Percentiles rank a stretch among this genome's conserved stretches.
Evolutionary conservation across 2,329 filamentous ascomycete genomes (phyloP).

Genomic region (Aspergillus bombycis): DNA sequence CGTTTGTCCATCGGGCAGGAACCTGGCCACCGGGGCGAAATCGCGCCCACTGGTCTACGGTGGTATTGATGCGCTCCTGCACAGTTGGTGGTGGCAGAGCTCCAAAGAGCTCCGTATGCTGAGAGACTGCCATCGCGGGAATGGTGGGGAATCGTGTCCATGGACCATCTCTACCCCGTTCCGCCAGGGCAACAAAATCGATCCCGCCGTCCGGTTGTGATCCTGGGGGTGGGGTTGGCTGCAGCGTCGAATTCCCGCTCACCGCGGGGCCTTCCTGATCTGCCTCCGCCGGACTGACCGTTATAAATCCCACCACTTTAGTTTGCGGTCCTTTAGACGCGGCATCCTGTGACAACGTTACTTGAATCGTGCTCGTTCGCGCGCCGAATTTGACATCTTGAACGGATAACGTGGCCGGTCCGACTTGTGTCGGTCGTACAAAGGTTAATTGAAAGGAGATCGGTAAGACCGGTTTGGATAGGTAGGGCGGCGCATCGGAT

Average conservation of each 20-base stretch:
- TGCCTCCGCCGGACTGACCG: background rate
- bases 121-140: background rate
- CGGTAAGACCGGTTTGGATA: background rate
- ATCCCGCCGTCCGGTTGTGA: background rate
- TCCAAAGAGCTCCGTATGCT: background rate
- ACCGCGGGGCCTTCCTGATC: background rate
- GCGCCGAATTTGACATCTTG: conserved; percentile 6
- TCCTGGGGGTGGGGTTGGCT: background rate
- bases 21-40: background rate
- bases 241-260: background rate
- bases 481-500: background rate
- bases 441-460: conserved; percentile 5
- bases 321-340: background rate
- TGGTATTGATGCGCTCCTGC: conserved; percentile 2
- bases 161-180: background rate
- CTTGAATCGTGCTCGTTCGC: conserved; percentile 1
- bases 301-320: conserved; percentile 3
- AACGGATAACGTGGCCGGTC: background rate
- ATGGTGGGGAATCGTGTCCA: background rate
- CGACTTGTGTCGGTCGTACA: conserved; percentile 5
- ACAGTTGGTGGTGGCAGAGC: background rate
- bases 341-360: conserved; percentile 2
- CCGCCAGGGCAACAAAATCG: background rate
- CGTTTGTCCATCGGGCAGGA: conserved; percentile 2
- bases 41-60: conserved; percentile 3